Conservation (phyloP, 306 rosid genomes). For the Mimosa pudica region DNA sequence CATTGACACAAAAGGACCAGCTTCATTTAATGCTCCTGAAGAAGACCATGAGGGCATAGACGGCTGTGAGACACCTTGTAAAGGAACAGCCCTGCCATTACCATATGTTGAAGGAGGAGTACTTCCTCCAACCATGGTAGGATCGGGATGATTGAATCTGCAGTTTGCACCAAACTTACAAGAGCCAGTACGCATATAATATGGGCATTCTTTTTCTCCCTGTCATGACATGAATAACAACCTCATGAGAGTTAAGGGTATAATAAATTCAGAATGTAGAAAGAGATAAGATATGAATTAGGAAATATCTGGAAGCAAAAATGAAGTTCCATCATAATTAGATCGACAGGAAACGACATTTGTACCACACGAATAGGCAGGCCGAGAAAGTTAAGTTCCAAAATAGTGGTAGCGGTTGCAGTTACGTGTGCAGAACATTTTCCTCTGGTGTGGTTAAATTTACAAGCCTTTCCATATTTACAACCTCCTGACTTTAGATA, state of each 20-base stretch:
- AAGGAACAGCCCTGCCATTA: conserved; percentile 57
- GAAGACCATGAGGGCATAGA: conserved; percentile 65
- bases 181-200: conserved; percentile 93
- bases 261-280: conserved; percentile 30
- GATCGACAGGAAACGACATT: not conserved
- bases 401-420: conserved; percentile 31
- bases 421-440: conserved; percentile 16
- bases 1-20: conserved; percentile 64
- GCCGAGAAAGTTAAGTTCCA: conserved; percentile 81
- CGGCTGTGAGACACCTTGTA: conserved; percentile 61
- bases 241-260: conserved; percentile 14
- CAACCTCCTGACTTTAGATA: conserved; percentile 88
- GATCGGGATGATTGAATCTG: conserved; percentile 97
- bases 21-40: conserved; percentile 65
- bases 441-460: conserved; percentile 71
- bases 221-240: conserved; percentile 39
- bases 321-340: not conserved
- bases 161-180: conserved; percentile 93
- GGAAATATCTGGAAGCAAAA: not conserved
- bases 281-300: conserved; percentile 15
- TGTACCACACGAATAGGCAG: conserved; percentile 88
- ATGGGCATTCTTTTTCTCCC: conserved; percentile 91
- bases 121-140: conserved; percentile 64
- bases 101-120: conserved; percentile 60
- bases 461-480: conserved; percentile 79